Base-by-base conservation (phyloP, 495 filamentous ascomycete species). In the Annulohypoxylon moriforme region DNA sequence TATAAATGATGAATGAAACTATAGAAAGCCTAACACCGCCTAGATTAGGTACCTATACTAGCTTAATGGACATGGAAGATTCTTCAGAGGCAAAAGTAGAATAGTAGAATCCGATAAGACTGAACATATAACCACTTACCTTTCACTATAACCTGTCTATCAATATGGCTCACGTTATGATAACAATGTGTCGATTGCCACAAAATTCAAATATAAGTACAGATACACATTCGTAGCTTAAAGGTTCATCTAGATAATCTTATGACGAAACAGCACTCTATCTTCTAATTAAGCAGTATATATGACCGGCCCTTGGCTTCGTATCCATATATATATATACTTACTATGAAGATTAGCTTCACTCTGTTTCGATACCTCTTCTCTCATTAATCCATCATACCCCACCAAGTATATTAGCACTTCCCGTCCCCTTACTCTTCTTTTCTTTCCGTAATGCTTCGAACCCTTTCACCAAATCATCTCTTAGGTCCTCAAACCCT, bases 401-500 rank as follows among this genome's bases (percentile, higher is more conserved):
- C 0, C 69, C 69, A 4, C 63, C 58, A 11, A 71, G 14, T 4
- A 65, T 25, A 60, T 65, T 56, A 11, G 67, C 60, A 25, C 40
- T 60, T 2, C 53, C 61, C 14, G 14, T 27, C 27, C 60, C 70
- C 56, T 13, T 68, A 29, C 11, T 44, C 14, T 63, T 59, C 44
- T 47, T 57, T 42, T 86, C 85, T 34, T 73, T 73, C 38, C 67
- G 72, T 67, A 92, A 55, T n/a, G 82, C 84, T 80, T 85, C 80
- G 49, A 97, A 90, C 1, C 88, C 96, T 40, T 82, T 81, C 56
- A 92, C 71, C 62, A 98, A 75, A 84, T 99, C 96, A 38, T 84
- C 84, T 77, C 81, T 86, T 77, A 98, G 76, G 81, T 99, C 96
- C 81, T 95, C 90, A 89, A 90, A 94, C 34, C 85, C 88, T 82